Base-by-base conservation (phyloP, 1,284 basidiomycete species). In the Puccinia coronata region DNA sequence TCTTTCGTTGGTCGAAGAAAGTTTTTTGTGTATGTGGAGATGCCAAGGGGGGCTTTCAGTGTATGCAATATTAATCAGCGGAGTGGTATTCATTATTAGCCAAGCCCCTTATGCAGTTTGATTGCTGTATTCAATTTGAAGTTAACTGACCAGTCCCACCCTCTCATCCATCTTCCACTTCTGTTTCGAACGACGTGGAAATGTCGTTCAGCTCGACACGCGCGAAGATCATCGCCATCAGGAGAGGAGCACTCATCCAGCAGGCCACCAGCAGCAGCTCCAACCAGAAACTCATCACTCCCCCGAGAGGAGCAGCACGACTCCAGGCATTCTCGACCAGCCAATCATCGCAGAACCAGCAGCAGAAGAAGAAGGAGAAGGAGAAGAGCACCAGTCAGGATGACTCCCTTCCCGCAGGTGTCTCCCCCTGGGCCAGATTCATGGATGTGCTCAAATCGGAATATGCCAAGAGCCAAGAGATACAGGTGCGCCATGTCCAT, bases 401-500 rank as follows among this genome's bases (percentile, higher is more conserved):
- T 73, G 79, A 80, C 25, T 43, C 41, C 39, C 47, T 73, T 5
- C 67, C 79, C 5, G 65, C 70, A 25, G 79, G 79, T 23, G 57
- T 72, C 20, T 73, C 79, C 43, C 79, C 79, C 18, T 80, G 79
- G 79, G 79, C 79, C 36, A 70, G 79, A 59, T 80, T 80, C 49
- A 80, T 80, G 79, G 79, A 80, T 43, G 79, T 80, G n/a, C 49
- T 80, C 41, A 80, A 80, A 47, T 63, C 67, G 8, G 79, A 80
- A 63, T 80, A 80, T 53, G 79, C 79, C 1, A 80, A 80, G 47
- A 80, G 79, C 65, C 79, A 80, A 49, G 79, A 49, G 31, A 80
- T 80, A 59, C 79, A 80, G 70, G 79, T 80, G 36, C 49, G 59
- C 18, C n/a, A 31, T 39, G 23, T 16, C 43, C 53, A 55, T n/a